Base-by-base conservation (phyloP, 257 asterid genomes). In the Primulina huaijiensis region DNA sequence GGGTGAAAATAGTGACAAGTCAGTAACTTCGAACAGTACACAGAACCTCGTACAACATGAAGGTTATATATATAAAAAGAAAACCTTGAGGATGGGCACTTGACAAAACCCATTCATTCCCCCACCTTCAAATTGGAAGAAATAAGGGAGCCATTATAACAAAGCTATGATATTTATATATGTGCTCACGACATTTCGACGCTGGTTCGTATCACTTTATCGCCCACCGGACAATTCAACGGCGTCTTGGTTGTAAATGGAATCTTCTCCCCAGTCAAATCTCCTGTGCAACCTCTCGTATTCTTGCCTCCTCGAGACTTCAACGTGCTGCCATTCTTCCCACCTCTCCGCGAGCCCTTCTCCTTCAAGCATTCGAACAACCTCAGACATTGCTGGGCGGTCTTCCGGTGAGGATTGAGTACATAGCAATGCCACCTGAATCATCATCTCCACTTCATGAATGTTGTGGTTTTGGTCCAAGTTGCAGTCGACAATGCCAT, bases 331-430 rank as follows among this genome's bases (percentile, higher is more conserved):
- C 97, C 96, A 88, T 55, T 84, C 90, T 82, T 92, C 89, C 98
- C 98, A 92, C 65, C 91, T 80, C 89, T 92, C 96, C 0, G 95
- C 95, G 9, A 92, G 85, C 21, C 97, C 97, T 75, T 92, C 98
- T 20, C 98, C 98, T 81, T 90, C 98, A 12, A 92, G 83, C 97
- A 92, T 90, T 0, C 98, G 83, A 10, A 92, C 97, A 12, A 90
- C 98, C 73, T 84, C 97, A 1, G 98, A 92, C 98, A 92, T 92
- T n/a, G 90, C 89, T 1, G 98, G 98, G 2, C 99, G 94, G n/a
- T 93, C 97, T 75, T 89, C 97, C 0, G 97, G 94, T 2, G 96
- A 87, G 30, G 83, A 68, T 75, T 93, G 99, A 8, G 99, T 90
- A 74, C 99, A 89, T 1, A 90, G 91, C 17, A 93, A 68, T 2